Conservation (phyloP, 257 asterid genomes). For the Parsonsia alboflavescens region DNA sequence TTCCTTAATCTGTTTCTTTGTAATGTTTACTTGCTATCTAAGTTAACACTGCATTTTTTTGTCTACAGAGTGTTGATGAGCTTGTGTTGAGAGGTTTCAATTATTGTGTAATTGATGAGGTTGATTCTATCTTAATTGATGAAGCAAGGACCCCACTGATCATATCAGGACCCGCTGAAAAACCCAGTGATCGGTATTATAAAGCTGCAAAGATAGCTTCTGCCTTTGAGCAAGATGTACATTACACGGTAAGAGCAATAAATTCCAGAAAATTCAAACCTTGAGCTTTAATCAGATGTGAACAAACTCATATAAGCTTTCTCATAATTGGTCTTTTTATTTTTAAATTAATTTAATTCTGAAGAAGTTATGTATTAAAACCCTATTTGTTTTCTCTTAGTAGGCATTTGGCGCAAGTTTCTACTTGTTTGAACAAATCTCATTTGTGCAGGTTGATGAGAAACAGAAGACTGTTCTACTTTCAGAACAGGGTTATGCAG, state of each 20-base stretch:
- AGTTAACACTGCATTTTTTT: slow-evolving; percentile 22
- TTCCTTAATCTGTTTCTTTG: slow-evolving; percentile 14
- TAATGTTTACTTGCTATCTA: slow-evolving; percentile 16
- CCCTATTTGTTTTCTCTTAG: background rate
- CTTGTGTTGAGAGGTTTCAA: slow-evolving; percentile 85
- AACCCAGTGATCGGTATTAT: slow-evolving; percentile 87
- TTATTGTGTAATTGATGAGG: slow-evolving; percentile 97
- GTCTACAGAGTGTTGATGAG: slow-evolving; percentile 84
- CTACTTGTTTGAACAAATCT: slow-evolving; percentile 3
- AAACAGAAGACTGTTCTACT: slow-evolving; percentile 81
- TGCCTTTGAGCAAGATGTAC: slow-evolving; percentile 85
- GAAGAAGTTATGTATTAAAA: background rate
- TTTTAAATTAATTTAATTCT: background rate
- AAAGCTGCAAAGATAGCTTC: slow-evolving; percentile 96
- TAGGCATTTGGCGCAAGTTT: background rate
- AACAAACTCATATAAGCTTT: background rate
- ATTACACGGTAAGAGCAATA: slow-evolving; percentile 64
- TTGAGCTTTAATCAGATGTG: background rate
- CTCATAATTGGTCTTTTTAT: background rate
- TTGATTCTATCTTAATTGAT: slow-evolving; percentile 93
- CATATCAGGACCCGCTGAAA: slow-evolving; percentile 97
- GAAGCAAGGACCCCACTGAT: slow-evolving; percentile 99
- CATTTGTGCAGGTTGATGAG: slow-evolving; percentile 84
- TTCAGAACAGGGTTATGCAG: slow-evolving; percentile 96
- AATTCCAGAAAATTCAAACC: background rate